phyloP scores from a whole-genome alignment of 164 flowering plant genomes.

The Cinnamomum chago region DNA sequence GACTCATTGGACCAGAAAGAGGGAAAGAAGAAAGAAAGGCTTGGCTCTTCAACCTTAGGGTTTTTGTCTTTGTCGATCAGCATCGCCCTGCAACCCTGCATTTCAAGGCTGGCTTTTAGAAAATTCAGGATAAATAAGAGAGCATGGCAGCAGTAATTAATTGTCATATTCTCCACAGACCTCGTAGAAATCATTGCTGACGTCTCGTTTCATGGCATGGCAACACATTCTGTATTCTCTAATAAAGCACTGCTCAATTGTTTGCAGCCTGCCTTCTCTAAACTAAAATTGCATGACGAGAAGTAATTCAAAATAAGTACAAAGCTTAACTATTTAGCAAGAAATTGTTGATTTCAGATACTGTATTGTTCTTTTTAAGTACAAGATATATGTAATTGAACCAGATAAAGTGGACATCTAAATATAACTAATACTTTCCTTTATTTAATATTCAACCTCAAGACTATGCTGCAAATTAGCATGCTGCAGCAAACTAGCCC shows the following conservation, averaged over 20 bases:
- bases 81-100: slow-evolving; percentile 71
- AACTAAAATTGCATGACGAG: slow-evolving; percentile 44
- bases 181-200: slow-evolving; percentile 53
- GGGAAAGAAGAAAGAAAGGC: background rate
- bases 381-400: too few species aligned
- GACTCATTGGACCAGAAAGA: background rate
- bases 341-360: background rate
- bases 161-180: background rate
- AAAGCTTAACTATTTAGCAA: background rate
- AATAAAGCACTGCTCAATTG: slow-evolving; percentile 76
- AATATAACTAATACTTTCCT: too few species aligned
- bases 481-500: background rate
- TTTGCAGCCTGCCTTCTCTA: slow-evolving; percentile 85
- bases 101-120: slow-evolving; percentile 1
- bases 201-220: slow-evolving; percentile 58
- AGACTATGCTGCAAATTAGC: background rate
- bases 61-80: slow-evolving; percentile 60
- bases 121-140: background rate
- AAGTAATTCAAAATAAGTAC: background rate
- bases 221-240: slow-evolving; percentile 82
- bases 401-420: too few species aligned
- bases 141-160: background rate
- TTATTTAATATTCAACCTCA: background rate
- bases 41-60: slow-evolving; percentile 25
- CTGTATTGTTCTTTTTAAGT: too few species aligned